Conservation (phyloP, 1,139 yeast species). For the Blastobotrys raffinosifermentans region DNA sequence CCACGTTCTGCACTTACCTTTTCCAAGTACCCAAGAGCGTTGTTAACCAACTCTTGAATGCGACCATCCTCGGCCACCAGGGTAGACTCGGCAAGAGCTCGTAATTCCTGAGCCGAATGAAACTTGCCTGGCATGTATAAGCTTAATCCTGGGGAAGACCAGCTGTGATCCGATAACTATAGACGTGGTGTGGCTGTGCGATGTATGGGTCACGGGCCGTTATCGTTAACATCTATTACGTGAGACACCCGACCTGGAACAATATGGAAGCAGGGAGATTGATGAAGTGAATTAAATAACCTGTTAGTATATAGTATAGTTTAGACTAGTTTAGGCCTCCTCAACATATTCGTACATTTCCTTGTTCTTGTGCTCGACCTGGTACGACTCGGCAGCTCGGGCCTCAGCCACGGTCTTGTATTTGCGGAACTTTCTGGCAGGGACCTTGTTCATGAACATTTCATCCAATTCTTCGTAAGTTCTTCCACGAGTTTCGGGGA, state of each 20-base stretch:
- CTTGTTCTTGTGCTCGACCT: constrained; percentile 2
- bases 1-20: constrained; percentile 13
- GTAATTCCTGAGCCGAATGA: constrained; percentile 16
- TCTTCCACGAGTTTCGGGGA: constrained; percentile 65
- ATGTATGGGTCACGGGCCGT: too few species aligned
- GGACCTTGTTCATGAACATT: constrained; percentile 40
- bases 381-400: constrained; percentile 6
- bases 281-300: too few species aligned
- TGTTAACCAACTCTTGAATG: constrained; percentile 22
- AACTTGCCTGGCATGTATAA: constrained; percentile 1
- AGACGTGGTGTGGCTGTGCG: too few species aligned
- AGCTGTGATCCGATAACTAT: too few species aligned
- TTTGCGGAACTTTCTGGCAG: constrained; percentile 31
- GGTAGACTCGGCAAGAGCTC: constrained; percentile 19
- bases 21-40: constrained; percentile 24
- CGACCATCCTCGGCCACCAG: constrained; percentile 16
- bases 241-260: too few species aligned
- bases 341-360: constrained; percentile 3
- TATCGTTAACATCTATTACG: too few species aligned
- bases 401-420: constrained; percentile 6
- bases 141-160: too few species aligned
- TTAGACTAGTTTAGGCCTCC: neutral
- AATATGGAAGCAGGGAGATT: too few species aligned
- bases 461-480: constrained; percentile 71
- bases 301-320: too few species aligned